Evolutionary conservation across 805 yeast genomes (phyloP).

Genomic region (Nakazawaea pomicola): DNA sequence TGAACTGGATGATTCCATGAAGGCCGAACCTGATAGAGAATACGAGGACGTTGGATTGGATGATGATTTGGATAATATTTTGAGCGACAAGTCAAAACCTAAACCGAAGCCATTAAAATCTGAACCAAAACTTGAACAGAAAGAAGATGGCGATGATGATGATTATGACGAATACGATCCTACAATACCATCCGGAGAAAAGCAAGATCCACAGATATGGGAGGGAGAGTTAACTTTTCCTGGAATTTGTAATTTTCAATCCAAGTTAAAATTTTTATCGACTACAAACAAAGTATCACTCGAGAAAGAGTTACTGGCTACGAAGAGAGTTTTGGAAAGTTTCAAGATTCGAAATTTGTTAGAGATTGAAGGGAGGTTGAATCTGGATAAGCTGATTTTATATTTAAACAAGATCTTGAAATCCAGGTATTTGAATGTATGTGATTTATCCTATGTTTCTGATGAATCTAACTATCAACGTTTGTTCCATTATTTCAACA

Average conservation of each 20-base stretch:
- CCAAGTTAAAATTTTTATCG: slow-evolving; percentile 5
- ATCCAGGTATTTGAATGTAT: slow-evolving; percentile 49
- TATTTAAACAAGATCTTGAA: slow-evolving; percentile 45
- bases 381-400: slow-evolving; percentile 44
- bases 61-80: slow-evolving; percentile 30
- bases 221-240: slow-evolving; percentile 15
- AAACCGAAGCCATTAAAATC: too few relatives aligned
- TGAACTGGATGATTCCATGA: slow-evolving; percentile 1
- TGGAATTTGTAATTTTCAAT: slow-evolving; percentile 12
- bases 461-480: slow-evolving; percentile 22
- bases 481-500: slow-evolving; percentile 41
- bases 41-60: slow-evolving; percentile 24
- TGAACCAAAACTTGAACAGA: too few relatives aligned
- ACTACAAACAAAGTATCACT: slow-evolving; percentile 6
- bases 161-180: slow-evolving; percentile 7
- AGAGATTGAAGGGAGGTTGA: slow-evolving; percentile 59
- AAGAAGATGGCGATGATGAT: not conserved
- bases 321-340: slow-evolving; percentile 3
- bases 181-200: slow-evolving; percentile 7
- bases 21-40: not conserved
- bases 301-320: not conserved
- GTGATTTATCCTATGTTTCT: slow-evolving; percentile 31
- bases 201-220: slow-evolving; percentile 12
- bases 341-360: slow-evolving; percentile 4
- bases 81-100: slow-evolving; percentile 19